phyloP scores from a whole-genome alignment of 192 early-diverging fungal species.

The Ambispora gerdemannii region DNA sequence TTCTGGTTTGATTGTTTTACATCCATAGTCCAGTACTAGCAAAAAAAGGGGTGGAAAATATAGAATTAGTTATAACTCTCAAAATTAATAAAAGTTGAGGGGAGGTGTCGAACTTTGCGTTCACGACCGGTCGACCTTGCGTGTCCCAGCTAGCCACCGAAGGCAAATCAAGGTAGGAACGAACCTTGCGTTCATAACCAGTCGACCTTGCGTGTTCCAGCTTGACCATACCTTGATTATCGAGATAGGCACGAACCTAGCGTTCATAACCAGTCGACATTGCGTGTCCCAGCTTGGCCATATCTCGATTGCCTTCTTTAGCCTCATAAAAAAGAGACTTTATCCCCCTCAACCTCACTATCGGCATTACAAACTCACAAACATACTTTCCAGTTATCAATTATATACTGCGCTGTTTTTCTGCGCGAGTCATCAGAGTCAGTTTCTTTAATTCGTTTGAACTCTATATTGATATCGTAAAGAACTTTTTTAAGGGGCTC shows the following conservation, averaged over 20 bases:
- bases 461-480: slow-evolving; percentile 18
- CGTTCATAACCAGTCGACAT: slow-evolving; percentile 30
- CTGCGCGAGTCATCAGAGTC: neutral
- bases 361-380: neutral
- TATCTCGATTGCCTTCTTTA: slow-evolving; percentile 13
- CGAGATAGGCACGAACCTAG: slow-evolving; percentile 18
- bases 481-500: slow-evolving; percentile 9
- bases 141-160: slow-evolving; percentile 26
- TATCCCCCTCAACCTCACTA: slow-evolving; percentile 5
- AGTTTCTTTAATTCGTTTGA: slow-evolving; percentile 18
- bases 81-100: slow-evolving; percentile 15
- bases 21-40: neutral
- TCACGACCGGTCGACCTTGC: slow-evolving; percentile 24
- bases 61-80: slow-evolving; percentile 1
- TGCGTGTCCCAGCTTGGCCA: slow-evolving; percentile 26
- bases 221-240: slow-evolving; percentile 7
- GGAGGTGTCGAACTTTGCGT: slow-evolving; percentile 29
- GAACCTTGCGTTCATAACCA: slow-evolving; percentile 24
- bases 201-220: slow-evolving; percentile 24
- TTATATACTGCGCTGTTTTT: neutral
- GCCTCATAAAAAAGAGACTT: slow-evolving; percentile 22
- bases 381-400: slow-evolving; percentile 10
- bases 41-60: neutral
- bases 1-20: slow-evolving; percentile 18
- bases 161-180: slow-evolving; percentile 9